Evolutionary conservation across 371 early-diverging fungal genomes (phyloP), one percentile per base, ranked within the genome.

Genomic region (Mortierella sp.): DNA sequence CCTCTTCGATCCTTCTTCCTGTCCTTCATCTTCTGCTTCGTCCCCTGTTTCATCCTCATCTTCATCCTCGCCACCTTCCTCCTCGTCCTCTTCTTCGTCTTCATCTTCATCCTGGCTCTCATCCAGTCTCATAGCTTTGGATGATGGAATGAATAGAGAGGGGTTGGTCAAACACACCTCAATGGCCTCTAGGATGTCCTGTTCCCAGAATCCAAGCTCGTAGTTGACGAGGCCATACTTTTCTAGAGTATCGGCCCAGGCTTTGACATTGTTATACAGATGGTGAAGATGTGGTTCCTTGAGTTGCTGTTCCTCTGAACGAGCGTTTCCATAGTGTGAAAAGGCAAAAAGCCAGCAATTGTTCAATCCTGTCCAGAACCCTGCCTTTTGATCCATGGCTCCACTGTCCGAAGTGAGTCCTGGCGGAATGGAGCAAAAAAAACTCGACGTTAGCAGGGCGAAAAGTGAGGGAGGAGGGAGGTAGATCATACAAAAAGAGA

Each of bases 141-240:
- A 13, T 3, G 42, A 21, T 9, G 64, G 16, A 14, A 23, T 39
- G 54, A 55, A 52, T 12, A 64, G 43, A 10, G 80, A 80, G 7
- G 83, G 54, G 24, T 82, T 89, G 49, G 84, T 81, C 66, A 74
- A 27, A 46, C 76, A 69, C 23, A 56, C 57, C 42, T 90, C 88
- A 28, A 94, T 85, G 10, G 91, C 80, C 31, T 91, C 89, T 38
- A 93, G 71, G 48, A 94, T 90, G 50, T 93, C 93, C 18, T 86
- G 82, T 67, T 93, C 94, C 91, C 92, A 93, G 67, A 92, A 90
- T 6, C 95, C 95, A 84, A 93, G 88, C 64, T 93, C 92, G 79
- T 94, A 94, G 72, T 94, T 93, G 26, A 94, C 93, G 24, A 94
- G 70, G 0, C 95, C 94, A 81, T 84, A 93, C 42, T 85, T 81